Percentiles rank a stretch among this genome's conserved stretches.
These are phyloP conservation scores for Ceratobasidium sp. DNA, from an alignment of 1,284 basidiomycete species.

Conservation along the genomic window DNA sequence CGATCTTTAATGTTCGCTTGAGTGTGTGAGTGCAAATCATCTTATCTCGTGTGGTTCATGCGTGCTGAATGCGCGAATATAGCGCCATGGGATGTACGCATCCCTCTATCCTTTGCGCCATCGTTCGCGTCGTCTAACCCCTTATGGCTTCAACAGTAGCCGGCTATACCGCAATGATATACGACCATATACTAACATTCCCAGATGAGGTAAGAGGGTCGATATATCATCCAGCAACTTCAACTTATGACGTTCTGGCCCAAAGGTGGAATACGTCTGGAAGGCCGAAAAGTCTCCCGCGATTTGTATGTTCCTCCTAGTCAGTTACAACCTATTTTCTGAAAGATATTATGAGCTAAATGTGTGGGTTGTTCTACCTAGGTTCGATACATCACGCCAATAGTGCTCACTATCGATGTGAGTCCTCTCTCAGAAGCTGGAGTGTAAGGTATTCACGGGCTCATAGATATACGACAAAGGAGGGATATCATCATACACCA, in stretches of 20 bases:
- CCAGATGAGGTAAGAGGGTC: slow-evolving; percentile 36
- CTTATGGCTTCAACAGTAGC: slow-evolving; percentile 1
- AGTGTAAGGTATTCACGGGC: not conserved
- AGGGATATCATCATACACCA: slow-evolving; percentile 23
- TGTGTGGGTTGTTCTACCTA: no score
- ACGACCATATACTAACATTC: slow-evolving; percentile 39
- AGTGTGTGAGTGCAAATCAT: not conserved
- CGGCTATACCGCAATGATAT: slow-evolving; percentile 33
- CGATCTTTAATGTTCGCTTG: not conserved
- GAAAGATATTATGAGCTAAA: not conserved
- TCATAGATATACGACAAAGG: slow-evolving; percentile 35
- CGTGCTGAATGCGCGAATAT: not conserved
- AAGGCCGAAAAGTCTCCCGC: slow-evolving; percentile 26
- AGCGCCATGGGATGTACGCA: slow-evolving; percentile 15
- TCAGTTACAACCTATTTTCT: slow-evolving; percentile 1
- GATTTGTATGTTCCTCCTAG: slow-evolving; percentile 32
- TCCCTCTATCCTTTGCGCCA: not conserved
- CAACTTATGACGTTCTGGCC: no score
- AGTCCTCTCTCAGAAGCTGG: not conserved
- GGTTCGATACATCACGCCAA: slow-evolving; percentile 19
- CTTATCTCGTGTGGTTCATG: not conserved
- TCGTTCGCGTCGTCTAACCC: not conserved
- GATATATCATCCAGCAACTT: not conserved
- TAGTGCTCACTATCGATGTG: slow-evolving; percentile 34
- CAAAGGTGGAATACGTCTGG: slow-evolving; percentile 38